Evolutionary conservation across 2,329 filamentous ascomycete genomes (phyloP).

Genomic region (Nemania serpens): DNA sequence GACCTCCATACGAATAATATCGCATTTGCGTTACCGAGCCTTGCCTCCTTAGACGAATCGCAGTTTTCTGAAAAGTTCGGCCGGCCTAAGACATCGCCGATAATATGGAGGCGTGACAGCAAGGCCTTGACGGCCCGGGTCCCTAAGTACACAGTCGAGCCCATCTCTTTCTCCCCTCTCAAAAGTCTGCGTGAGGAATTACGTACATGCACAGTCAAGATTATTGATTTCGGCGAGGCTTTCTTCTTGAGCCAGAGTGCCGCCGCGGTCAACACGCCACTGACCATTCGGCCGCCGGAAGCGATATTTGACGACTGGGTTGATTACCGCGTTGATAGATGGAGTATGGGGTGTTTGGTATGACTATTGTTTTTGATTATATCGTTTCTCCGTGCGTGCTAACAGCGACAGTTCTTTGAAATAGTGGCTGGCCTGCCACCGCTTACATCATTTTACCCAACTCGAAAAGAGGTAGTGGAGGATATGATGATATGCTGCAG

Average conservation of each 20-base stretch:
- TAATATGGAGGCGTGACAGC: conserved; percentile 6
- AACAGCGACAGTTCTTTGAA: conserved; percentile 19
- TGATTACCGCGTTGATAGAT: conserved; percentile 18
- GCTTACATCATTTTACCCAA: conserved; percentile 2
- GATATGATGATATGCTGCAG: conserved; percentile 12
- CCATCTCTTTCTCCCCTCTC: background rate
- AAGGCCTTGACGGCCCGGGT: background rate
- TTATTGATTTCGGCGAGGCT: conserved; percentile 21
- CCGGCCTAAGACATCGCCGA: conserved; percentile 3
- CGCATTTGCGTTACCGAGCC: conserved; percentile 5
- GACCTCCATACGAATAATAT: conserved; percentile 15
- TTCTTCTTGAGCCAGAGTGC: conserved; percentile 10
- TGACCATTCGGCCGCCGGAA: conserved; percentile 20
- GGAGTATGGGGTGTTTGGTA: conserved; percentile 24
- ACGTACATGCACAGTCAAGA: conserved; percentile 7
- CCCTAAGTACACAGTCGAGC: conserved; percentile 11
- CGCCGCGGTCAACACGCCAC: conserved; percentile 11
- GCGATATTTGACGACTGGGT: conserved; percentile 15
- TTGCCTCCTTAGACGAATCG: background rate
- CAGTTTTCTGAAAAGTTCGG: conserved; percentile 5
- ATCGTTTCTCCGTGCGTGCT: background rate
- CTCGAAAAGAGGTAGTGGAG: background rate
- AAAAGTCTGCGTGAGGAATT: background rate
- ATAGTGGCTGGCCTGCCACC: conserved; percentile 20
- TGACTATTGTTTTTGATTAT: background rate